phyloP scores from a whole-genome alignment of 2,329 filamentous ascomycete genomes.

The Fusarium udum region DNA sequence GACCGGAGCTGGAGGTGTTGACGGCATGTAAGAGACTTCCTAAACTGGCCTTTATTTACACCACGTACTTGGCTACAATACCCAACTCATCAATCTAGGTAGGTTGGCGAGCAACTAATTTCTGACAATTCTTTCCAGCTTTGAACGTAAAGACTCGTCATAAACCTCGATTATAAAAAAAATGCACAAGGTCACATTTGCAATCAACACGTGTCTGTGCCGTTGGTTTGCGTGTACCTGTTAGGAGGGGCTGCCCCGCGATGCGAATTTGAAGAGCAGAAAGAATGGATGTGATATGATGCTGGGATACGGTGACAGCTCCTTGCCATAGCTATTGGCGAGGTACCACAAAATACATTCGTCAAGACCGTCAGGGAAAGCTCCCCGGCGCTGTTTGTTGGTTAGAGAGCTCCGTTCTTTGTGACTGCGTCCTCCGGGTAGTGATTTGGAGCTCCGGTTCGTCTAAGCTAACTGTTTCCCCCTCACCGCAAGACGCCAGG shows the following conservation, averaged over 20 bases:
- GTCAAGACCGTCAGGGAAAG: neutral
- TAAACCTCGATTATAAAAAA: neutral
- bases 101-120: neutral
- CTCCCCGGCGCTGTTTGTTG: neutral
- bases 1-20: neutral
- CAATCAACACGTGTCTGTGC: constrained; percentile 39
- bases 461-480: constrained; percentile 14
- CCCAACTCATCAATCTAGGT: neutral
- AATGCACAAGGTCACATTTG: constrained; percentile 40
- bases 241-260: constrained; percentile 22
- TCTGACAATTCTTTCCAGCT: constrained; percentile 13
- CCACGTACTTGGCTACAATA: neutral
- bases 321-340: constrained; percentile 5
- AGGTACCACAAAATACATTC: neutral
- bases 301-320: constrained; percentile 15
- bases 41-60: neutral
- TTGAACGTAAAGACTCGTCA: neutral
- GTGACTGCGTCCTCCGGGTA: constrained; percentile 15
- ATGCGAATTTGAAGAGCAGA: constrained; percentile 3
- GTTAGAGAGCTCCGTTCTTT: constrained; percentile 5
- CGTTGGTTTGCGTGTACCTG: constrained; percentile 38
- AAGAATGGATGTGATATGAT: constrained; percentile 10
- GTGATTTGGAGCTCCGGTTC: constrained; percentile 22
- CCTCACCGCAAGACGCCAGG: constrained; percentile 36
- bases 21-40: neutral